Conservation (phyloP, 306 rosid genomes). For the Lupinus albus region DNA sequence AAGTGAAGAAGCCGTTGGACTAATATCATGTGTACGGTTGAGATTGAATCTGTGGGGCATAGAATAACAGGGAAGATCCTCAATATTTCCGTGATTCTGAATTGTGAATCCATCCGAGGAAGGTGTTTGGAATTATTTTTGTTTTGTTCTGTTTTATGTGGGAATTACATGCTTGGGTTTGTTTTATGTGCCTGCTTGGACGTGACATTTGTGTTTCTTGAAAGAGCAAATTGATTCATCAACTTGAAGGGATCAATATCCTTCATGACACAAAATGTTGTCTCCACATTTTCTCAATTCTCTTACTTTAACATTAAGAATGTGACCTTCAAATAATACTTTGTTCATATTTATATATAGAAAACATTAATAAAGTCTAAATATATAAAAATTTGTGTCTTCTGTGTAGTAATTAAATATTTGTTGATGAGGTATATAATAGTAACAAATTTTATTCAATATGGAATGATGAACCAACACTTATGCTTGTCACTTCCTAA, state of each 20-base stretch:
- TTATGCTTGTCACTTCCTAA: too few species aligned
- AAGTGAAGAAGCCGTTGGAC: constrained; percentile 46
- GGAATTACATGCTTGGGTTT: background rate
- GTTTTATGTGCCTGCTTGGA: constrained; percentile 9
- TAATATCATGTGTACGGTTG: constrained; percentile 48
- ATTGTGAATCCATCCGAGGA: constrained; percentile 34
- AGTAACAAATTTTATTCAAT: too few species aligned
- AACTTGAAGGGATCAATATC: background rate
- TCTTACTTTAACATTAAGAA: constrained; percentile 3
- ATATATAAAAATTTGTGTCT: too few species aligned
- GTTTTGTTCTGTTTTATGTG: constrained; percentile 28
- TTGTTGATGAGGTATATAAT: too few species aligned
- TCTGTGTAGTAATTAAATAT: too few species aligned
- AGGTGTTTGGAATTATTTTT: constrained; percentile 40
- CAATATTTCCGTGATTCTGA: constrained; percentile 32
- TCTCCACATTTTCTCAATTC: background rate
- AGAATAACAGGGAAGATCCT: constrained; percentile 53
- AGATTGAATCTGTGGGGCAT: constrained; percentile 30
- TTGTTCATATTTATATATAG: too few species aligned
- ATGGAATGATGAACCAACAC: too few species aligned
- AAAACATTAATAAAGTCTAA: too few species aligned
- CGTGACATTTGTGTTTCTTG: constrained; percentile 35
- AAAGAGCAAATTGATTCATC: constrained; percentile 23
- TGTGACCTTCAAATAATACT: background rate
- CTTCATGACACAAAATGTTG: constrained; percentile 7